A percentile compares a stretch with the other conserved stretches of the same genome.
Evolutionary conservation across 2,329 filamentous ascomycete genomes (phyloP).

Genomic region (Sphaerulina populicola): DNA sequence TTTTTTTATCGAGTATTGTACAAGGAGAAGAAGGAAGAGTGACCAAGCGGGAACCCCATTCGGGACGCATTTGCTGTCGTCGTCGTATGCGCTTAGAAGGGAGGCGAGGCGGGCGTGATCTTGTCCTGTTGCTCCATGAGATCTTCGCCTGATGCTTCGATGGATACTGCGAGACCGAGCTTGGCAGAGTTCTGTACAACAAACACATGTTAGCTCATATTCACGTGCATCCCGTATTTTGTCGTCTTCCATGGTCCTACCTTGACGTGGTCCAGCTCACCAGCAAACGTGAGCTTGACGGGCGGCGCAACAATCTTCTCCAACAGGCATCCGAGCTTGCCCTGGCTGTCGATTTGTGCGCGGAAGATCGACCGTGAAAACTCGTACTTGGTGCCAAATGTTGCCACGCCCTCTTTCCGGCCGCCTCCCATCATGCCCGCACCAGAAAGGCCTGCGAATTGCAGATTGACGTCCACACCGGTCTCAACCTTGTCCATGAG

Average conservation of each 20-base stretch:
- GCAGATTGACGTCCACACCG: conserved; percentile 87
- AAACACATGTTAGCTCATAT: neutral
- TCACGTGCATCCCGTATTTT: too few relatives aligned
- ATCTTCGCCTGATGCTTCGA: conserved; percentile 77
- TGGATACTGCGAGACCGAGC: conserved; percentile 85
- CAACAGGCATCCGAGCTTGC: conserved; percentile 82
- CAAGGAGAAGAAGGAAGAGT: conserved; percentile 21
- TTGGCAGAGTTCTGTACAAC: conserved; percentile 83
- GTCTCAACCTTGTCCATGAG: conserved; percentile 93
- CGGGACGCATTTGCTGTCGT: neutral
- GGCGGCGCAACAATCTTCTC: conserved; percentile 94
- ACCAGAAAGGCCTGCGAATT: conserved; percentile 58
- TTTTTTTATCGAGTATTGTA: conserved; percentile 17
- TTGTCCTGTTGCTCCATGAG: conserved; percentile 69
- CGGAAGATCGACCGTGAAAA: conserved; percentile 94
- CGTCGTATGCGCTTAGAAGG: conserved; percentile 25
- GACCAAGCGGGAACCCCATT: neutral
- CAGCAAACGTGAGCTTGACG: conserved; percentile 88
- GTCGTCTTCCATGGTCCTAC: conserved; percentile 48
- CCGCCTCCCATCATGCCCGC: conserved; percentile 60
- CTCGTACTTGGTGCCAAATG: conserved; percentile 94
- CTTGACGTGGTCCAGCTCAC: conserved; percentile 91
- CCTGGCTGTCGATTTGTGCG: conserved; percentile 89
- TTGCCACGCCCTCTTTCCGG: conserved; percentile 80
- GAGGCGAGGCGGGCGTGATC: conserved; percentile 39